These are phyloP conservation scores for Aspergillus ostianus DNA, from an alignment of 495 filamentous ascomycete genomes.

Conservation along the genomic window DNA sequence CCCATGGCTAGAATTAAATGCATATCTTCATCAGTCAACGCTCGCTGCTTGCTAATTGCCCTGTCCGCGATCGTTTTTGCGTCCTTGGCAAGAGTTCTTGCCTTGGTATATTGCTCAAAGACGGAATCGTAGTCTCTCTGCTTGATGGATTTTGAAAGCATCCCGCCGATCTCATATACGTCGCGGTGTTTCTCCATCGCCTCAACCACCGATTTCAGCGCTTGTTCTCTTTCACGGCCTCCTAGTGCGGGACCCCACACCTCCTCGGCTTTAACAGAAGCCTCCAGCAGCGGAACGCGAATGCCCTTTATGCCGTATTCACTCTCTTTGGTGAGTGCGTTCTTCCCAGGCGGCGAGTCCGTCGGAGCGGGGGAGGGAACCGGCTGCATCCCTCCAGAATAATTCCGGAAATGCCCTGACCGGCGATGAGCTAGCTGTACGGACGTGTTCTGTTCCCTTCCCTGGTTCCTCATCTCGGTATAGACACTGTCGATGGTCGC, in stretches of 20 bases:
- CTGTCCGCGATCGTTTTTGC: conserved; percentile 61
- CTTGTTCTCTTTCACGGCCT: conserved; percentile 87
- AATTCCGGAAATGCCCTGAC: conserved; percentile 57
- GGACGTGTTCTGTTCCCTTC: conserved; percentile 56
- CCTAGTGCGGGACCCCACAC: conserved; percentile 94
- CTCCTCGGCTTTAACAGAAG: conserved; percentile 90
- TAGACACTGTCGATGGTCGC: conserved; percentile 98
- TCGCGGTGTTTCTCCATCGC: conserved; percentile 75
- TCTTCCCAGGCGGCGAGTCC: conserved; percentile 60
- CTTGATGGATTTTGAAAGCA: conserved; percentile 81
- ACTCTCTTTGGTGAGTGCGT: conserved; percentile 86
- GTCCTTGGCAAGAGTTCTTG: conserved; percentile 70
- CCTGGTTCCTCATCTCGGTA: conserved; percentile 92
- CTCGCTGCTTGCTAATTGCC: conserved; percentile 42
- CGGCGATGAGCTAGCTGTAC: conserved; percentile 56
- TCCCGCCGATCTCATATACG: conserved; percentile 73
- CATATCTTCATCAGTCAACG: conserved; percentile 69
- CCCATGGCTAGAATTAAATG: conserved; percentile 84
- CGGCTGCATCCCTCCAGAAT: conserved; percentile 49
- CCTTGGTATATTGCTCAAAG: conserved; percentile 80
- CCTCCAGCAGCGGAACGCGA: conserved; percentile 79
- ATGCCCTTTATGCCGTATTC: conserved; percentile 94
- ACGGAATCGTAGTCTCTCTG: conserved; percentile 83
- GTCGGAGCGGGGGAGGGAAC: conserved; percentile 30
- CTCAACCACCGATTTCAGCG: conserved; percentile 68